Evolutionary conservation across 2,329 filamentous ascomycete species (phyloP), one percentile per base, ranked within the genome.

Genomic region (Davidsoniella virescens): DNA sequence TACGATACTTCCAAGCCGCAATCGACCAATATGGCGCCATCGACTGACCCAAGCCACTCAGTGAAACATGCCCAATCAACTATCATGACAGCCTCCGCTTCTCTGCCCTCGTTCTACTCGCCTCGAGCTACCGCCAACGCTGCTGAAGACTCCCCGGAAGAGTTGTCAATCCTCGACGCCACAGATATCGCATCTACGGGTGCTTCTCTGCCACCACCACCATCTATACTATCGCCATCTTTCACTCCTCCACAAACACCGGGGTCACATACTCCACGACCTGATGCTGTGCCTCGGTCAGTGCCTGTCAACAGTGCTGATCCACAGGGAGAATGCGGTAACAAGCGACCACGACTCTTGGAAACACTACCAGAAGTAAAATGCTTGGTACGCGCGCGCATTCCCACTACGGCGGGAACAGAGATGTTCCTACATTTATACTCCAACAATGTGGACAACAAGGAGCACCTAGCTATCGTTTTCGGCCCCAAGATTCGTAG

Each of bases 401-500:
- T 98, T 58, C 92, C 92, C 0, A 96, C 90, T 1, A 90, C 87
- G 2, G 79, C 76, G 0, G 90, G 90, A 3, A 84, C 87, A 9
- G 88, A 98, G 65, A 96, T 98, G 87, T 98, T 93, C 65, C 67
- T 98, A 47, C 90, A 98, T 61, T 71, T 96, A 0, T 98, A 98
- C 67, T 81, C 81, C 55, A 98, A 98, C 65, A 84, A 84, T 58
- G 78, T 86, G 5, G 92, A 98, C 64, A 85, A 82, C 56, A 98
- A 98, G 65, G 92, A 98, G 62, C 92, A 98, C 63, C 68, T 98
- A 47, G 92, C 92, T 16, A 96, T 98, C 60, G 92, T 98, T 0
- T 98, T 98, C 64, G 92, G 92, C 2, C 80, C 82, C 53, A 72
- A 80, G 44, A 95, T 96, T 57, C 76, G 92, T 63, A 78, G 79